Evolutionary conservation across 192 early-diverging fungal species (phyloP).

Genomic region (Phycomyces nitens): DNA sequence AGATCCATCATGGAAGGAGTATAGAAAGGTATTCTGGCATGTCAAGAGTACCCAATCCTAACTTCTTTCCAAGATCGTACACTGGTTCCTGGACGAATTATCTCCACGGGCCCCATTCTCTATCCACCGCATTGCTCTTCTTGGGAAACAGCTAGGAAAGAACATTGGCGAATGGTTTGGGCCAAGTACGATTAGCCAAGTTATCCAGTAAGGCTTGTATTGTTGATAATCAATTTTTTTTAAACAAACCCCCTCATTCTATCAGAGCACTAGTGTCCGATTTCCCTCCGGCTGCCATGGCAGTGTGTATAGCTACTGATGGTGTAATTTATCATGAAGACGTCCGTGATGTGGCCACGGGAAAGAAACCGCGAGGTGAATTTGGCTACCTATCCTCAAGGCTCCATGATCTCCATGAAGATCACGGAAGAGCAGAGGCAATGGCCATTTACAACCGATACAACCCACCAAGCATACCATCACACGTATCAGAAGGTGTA

Average conservation of each 20-base stretch:
- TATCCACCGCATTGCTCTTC: slow-evolving; percentile 86
- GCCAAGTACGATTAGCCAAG: slow-evolving; percentile 81
- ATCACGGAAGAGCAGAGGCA: slow-evolving; percentile 34
- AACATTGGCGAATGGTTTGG: slow-evolving; percentile 98
- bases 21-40: slow-evolving; percentile 36
- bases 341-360: slow-evolving; percentile 50
- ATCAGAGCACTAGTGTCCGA: slow-evolving; percentile 58
- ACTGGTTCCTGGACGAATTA: slow-evolving; percentile 81
- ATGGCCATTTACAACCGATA: slow-evolving; percentile 10
- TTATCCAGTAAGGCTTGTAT: slow-evolving; percentile 57
- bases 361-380: slow-evolving; percentile 28
- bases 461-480: slow-evolving; percentile 6
- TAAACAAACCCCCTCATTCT: too few relatives aligned
- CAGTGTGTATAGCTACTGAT: slow-evolving; percentile 77
- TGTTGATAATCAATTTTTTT: too few relatives aligned
- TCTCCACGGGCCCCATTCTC: slow-evolving; percentile 71
- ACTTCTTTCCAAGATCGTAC: slow-evolving; percentile 19
- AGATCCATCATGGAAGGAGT: slow-evolving; percentile 38
- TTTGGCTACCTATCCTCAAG: slow-evolving; percentile 28
- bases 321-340: slow-evolving; percentile 77
- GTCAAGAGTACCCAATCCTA: background rate
- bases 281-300: slow-evolving; percentile 53
- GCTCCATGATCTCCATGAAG: slow-evolving; percentile 25
- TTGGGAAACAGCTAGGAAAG: slow-evolving; percentile 82
- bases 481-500: slow-evolving; percentile 10